Evolutionary conservation across 805 yeast species (phyloP).

Genomic region (Kluyveromyces nonfermentans): DNA sequence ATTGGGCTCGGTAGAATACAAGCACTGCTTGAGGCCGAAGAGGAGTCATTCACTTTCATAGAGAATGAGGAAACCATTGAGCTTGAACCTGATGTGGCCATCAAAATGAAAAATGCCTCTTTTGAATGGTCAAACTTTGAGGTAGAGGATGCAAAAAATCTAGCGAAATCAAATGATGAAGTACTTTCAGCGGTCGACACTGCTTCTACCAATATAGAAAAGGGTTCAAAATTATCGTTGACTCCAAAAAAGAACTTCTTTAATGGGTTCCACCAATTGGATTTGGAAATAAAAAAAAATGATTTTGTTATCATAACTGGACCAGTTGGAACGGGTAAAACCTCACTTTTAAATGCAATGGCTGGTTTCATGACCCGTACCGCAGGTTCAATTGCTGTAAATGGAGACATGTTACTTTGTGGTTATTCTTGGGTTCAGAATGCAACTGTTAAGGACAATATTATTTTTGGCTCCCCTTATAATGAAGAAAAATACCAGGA

Average conservation of each 20-base stretch:
- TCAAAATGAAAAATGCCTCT: constrained; percentile 42
- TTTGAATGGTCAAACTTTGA: constrained; percentile 60
- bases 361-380: constrained; percentile 50
- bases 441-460: constrained; percentile 58
- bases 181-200: not conserved
- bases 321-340: constrained; percentile 22
- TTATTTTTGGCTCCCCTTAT: constrained; percentile 44
- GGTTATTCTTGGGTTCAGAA: constrained; percentile 62
- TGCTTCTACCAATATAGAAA: not conserved
- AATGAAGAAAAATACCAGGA: constrained; percentile 41
- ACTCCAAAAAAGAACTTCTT: constrained; percentile 24
- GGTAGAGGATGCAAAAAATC: constrained; percentile 24
- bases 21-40: constrained; percentile 39
- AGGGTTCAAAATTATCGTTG: constrained; percentile 7
- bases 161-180: constrained; percentile 16
- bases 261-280: constrained; percentile 40
- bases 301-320: constrained; percentile 62
- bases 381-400: constrained; percentile 39
- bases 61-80: constrained; percentile 12
- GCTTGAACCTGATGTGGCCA: constrained; percentile 31
- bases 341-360: constrained; percentile 53
- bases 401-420: constrained; percentile 41
- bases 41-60: constrained; percentile 19
- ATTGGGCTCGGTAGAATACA: constrained; percentile 53
- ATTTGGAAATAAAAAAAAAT: constrained; percentile 46